Evolutionary conservation across 768 basidiomycete genomes (phyloP).

Genomic region (Chiua virens): DNA sequence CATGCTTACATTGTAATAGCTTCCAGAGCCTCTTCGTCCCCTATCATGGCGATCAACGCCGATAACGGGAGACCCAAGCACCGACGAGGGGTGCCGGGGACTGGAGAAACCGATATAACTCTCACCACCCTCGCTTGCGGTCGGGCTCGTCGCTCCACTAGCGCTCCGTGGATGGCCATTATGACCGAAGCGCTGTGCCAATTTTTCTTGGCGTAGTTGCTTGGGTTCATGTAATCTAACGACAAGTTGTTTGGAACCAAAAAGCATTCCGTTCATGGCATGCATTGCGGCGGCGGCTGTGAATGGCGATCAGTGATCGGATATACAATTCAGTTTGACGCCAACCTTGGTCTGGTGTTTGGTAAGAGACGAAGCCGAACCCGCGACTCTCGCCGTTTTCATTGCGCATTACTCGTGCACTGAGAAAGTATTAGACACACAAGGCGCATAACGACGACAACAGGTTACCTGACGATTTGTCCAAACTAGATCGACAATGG

Average conservation of each 20-base stretch:
- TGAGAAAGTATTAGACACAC: conserved; percentile 26
- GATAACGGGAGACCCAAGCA: conserved; percentile 57
- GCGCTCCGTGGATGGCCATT: conserved; percentile 79
- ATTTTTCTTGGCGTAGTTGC: conserved; percentile 85
- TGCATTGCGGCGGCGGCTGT: conserved; percentile 72
- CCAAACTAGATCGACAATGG: conserved; percentile 58
- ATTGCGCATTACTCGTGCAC: conserved; percentile 91
- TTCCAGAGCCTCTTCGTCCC: conserved; percentile 77
- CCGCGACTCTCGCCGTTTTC: conserved; percentile 79
- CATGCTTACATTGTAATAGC: conserved; percentile 73
- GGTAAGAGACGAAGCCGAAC: conserved; percentile 90
- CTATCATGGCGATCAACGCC: conserved; percentile 59
- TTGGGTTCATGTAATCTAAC: conserved; percentile 91
- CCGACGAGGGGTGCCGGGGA: conserved; percentile 54
- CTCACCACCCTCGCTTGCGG: conserved; percentile 79
- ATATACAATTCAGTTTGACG: background rate
- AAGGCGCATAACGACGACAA: background rate
- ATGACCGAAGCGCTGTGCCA: conserved; percentile 77
- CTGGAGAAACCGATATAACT: conserved; percentile 73
- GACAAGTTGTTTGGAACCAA: conserved; percentile 77
- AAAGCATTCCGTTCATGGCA: conserved; percentile 72
- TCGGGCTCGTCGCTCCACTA: conserved; percentile 84
- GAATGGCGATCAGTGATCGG: conserved; percentile 5
- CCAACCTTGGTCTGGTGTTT: conserved; percentile 78
- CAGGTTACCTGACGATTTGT: conserved; percentile 78